Evolutionary conservation across 1,284 basidiomycete genomes (phyloP), one percentile per base, ranked within the genome.

Genomic region (Ceratobasidium sp.): DNA sequence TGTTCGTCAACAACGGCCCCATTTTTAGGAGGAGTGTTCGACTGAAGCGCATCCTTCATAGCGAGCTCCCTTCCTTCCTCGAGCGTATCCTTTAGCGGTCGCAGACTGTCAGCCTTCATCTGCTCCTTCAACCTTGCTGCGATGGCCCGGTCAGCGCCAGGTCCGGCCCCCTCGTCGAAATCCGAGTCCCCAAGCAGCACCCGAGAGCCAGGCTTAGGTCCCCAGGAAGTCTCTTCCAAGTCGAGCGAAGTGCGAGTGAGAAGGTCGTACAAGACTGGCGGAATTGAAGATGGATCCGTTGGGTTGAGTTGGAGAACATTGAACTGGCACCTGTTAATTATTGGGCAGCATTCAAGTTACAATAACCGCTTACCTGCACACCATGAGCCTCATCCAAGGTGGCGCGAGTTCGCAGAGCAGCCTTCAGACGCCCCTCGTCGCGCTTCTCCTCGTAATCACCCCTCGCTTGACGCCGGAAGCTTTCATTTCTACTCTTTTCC

Each of bases 291-390:
- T 7, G 86, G 84, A 81, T 91, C 88, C 75, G 87, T 86, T 1
- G 92, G 90, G 82, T 94, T 89, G 65, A 95, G 86, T 89, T 92
- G 93, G 41, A 94, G 85, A 38, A 93, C 88, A 82, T 94, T 94
- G 84, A 94, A 94, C 94, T 94, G 81, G 44, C 38, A 57, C 80
- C 55, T 75, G 77, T 20, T 14, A 66, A 67, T 46, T n/a, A 55
- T 30, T 30, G 60, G 38, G 38, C 38, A 38, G 18, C 27, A 33
- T 30, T 35, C 50, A n/a, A 20, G 41, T 18, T 35, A 68, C 46
- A 5, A 3, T 30, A 44, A 8, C 57, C 68, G 82, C 88, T 82
- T 79, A 93, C 94, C 85, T 88, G 84, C 81, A 90, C 89, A 48
- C 89, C 92, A 14, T 89, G 88, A 83, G 71, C 68, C 20, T 94